These are phyloP conservation scores for Coemansia asiatica DNA, from an alignment of 192 early-diverging fungal species.

Conservation along the genomic window DNA sequence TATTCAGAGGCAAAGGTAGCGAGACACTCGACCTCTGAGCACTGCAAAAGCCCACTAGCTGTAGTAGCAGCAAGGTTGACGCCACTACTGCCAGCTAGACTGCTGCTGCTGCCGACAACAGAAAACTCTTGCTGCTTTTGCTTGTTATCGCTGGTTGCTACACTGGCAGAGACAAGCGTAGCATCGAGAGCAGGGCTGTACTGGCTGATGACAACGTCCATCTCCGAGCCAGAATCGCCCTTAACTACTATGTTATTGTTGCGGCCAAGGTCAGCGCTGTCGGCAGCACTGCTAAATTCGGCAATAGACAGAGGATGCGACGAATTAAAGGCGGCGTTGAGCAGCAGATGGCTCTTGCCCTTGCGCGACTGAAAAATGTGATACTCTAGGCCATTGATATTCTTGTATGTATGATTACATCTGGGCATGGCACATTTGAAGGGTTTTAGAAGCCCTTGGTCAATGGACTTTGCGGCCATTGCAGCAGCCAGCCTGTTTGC, in stretches of 20 bases:
- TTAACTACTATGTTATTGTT: neutral
- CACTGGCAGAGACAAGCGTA: neutral
- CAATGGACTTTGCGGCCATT: neutral
- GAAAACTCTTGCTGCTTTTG: neutral
- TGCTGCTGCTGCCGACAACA: neutral
- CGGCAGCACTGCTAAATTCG: neutral
- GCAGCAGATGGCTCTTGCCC: slow-evolving; percentile 37
- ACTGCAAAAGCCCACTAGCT: slow-evolving; percentile 16
- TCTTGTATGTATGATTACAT: slow-evolving; percentile 75
- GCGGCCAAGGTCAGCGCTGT: neutral
- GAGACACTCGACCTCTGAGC: slow-evolving; percentile 44
- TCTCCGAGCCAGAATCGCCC: slow-evolving; percentile 5
- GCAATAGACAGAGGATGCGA: neutral
- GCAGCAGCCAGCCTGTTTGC: neutral
- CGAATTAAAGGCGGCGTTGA: slow-evolving; percentile 1
- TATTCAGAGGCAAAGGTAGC: slow-evolving; percentile 24
- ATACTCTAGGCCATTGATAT: slow-evolving; percentile 82
- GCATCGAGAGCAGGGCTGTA: neutral
- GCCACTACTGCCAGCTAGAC: neutral
- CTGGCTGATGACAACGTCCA: neutral
- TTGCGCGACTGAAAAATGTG: slow-evolving; percentile 66
- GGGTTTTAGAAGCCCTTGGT: slow-evolving; percentile 41
- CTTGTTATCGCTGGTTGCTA: neutral
- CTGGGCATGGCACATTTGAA: slow-evolving; percentile 67
- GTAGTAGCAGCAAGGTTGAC: neutral